Base-by-base conservation (phyloP, 2,329 filamentous ascomycete species). In the Xylariaceae sp. region DNA sequence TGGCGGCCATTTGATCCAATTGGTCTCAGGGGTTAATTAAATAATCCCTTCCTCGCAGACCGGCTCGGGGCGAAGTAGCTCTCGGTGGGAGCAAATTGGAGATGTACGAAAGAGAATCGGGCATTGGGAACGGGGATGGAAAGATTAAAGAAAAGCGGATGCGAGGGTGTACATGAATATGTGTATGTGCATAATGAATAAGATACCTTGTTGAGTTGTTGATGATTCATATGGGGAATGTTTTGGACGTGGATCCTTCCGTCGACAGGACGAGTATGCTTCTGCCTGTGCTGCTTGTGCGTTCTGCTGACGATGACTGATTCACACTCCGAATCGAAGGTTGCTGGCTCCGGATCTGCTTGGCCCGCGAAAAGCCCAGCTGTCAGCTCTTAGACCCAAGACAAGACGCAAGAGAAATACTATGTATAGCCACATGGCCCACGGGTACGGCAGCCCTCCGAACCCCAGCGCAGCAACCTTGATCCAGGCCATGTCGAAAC, bases 211-310 rank as follows among this genome's bases (percentile, higher is more conserved):
- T 48, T 56, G 42, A 69, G 64, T 63, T 62, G 66, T 62, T 65
- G 63, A n/a, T n/a, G n/a, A 67, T 68, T 70, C 68, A 71, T 71
- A 57, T 60, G 66, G 60, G 54, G 57, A 56, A 57, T 57, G 59
- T 65, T 63, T 57, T 55, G 56, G 63, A 61, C 54, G 57, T 60
- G 55, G 55, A 56, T 51, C 44, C 46, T 46, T 54, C 52, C 53
- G 54, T 54, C 54, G 48, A 47, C 50, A 50, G 43, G 44, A 53
- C 42, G 51, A 32, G 30, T 32, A 32, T n/a, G 16, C 30, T 7
- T n/a, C 26, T 9, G 26, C 26, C 26, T 29, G 26, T 9, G n/a
- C 26, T 47, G n/a, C n/a, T n/a, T n/a, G n/a, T n/a, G 44, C 44
- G 48, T 35, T 44, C 42, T 49, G 41, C 38, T 44, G 51, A 39